Base-by-base conservation (phyloP, 1,139 yeast genomes). In the Debaryomyces subglobosus region DNA sequence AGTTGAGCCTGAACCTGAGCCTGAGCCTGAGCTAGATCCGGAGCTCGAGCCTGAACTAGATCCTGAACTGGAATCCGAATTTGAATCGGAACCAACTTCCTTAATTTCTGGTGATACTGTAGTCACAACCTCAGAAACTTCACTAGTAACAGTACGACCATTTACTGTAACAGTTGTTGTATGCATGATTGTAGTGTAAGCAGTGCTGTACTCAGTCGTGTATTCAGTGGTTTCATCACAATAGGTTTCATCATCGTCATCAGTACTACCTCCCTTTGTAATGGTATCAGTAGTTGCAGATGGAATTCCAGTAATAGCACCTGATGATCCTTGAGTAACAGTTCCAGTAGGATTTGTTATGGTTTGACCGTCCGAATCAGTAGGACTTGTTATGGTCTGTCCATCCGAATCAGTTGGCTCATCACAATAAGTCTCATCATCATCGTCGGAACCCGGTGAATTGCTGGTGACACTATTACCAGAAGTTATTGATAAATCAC, bases 1-100 rank as follows among this genome's bases (percentile, higher is more conserved):
- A 8, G 46, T 52, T 16, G 56, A 48, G 33, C 53, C 52, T 18
- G 60, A 49, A 43, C 53, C 47, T 13, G 51, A 48, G 46, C 54
- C 48, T 20, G 57, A 44, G 23, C 52, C 53, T 32, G 61, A 49
- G 43, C 52, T 50, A 38, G 60, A 51, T 45, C 54, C 50, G 16
- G 55, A 48, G 35, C 52, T 40, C 12, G 50, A 46, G 46, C 52
- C 47, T 20, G 25, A 20, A 35, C 23, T 12, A 3, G 38, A 35
- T 12, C 25, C 27, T 15, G 35, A 16, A 13, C 33, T 42, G 13
- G 50, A 49, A 33, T 9, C n/a, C 4, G 36, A 33, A 33, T 18
- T 12, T 15, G 36, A 33, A 13, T 21, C 24, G 3, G 37, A 16
- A 15, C 21, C 13, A 27, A 27, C 20, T 32, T 16, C n/a, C 18